phyloP scores from a whole-genome alignment of 257 asterid species.

The Solanum commersonii region DNA sequence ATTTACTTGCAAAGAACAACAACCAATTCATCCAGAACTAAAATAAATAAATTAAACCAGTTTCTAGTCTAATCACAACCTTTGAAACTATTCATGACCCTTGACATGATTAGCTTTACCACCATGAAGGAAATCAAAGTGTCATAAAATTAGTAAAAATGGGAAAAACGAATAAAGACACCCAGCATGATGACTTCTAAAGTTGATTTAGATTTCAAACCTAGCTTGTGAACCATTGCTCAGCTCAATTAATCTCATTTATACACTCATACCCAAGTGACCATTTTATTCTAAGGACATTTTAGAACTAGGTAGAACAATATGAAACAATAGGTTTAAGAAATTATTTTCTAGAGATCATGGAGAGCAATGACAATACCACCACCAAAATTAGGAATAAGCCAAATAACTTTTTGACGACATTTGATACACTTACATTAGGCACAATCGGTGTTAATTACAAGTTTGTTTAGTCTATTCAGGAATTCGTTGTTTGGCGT shows the following conservation, averaged over 20 bases:
- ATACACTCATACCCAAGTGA: not conserved
- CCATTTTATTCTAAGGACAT: not conserved
- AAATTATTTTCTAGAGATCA: not conserved
- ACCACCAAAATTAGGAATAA: not conserved
- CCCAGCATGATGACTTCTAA: not conserved
- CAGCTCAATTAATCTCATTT: not conserved
- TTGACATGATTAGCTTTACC: not conserved
- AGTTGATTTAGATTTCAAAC: not conserved
- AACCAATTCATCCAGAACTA: not conserved
- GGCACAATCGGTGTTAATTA: not conserved
- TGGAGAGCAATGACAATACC: not conserved
- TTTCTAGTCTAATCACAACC: not conserved
- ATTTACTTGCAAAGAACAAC: not conserved
- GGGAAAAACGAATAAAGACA: not conserved
- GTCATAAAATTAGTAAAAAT: not conserved
- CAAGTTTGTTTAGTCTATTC: not conserved
- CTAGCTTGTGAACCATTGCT: not conserved
- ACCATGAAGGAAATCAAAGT: not conserved
- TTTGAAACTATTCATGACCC: not conserved
- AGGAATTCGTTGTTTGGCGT: not conserved
- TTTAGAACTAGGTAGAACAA: not conserved
- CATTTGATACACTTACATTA: not conserved
- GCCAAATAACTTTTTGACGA: not conserved
- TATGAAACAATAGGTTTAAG: not conserved
- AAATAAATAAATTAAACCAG: not conserved